Evolutionary conservation across 352 stramenopile genomes (phyloP).

Genomic region (Pythium utonaiense): DNA sequence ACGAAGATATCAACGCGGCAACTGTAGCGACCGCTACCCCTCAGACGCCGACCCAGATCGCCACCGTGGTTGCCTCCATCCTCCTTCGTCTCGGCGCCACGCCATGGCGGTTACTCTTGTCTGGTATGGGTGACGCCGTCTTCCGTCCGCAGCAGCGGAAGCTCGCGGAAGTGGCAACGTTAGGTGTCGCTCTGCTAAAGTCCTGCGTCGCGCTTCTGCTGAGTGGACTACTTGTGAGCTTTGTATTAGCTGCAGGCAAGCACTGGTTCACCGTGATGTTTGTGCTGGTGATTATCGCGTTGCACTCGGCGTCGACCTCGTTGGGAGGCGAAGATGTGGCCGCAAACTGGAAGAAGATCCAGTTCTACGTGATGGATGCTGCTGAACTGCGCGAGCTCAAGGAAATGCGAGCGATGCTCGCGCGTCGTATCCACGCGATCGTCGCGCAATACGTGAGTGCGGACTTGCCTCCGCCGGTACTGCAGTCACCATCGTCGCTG

Average conservation of each 20-base stretch:
- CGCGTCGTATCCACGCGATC: slow-evolving; percentile 61
- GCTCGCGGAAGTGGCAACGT: slow-evolving; percentile 27
- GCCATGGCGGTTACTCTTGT: slow-evolving; percentile 42
- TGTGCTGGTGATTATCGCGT: slow-evolving; percentile 29
- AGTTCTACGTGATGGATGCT: slow-evolving; percentile 74
- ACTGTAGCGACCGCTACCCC: slow-evolving; percentile 37
- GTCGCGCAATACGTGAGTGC: slow-evolving; percentile 64
- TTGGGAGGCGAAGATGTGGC: slow-evolving; percentile 41
- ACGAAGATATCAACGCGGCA: slow-evolving; percentile 70
- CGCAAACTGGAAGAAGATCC: slow-evolving; percentile 63
- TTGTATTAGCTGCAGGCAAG: slow-evolving; percentile 28
- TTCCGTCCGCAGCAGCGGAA: slow-evolving; percentile 35
- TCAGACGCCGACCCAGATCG: slow-evolving; percentile 42
- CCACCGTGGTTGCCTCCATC: slow-evolving; percentile 39
- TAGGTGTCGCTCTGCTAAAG: slow-evolving; percentile 33
- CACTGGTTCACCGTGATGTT: slow-evolving; percentile 30
- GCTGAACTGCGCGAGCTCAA: slow-evolving; percentile 50
- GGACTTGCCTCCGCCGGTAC: slow-evolving; percentile 55
- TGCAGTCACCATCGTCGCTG: slow-evolving; percentile 45
- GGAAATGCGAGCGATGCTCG: slow-evolving; percentile 47
- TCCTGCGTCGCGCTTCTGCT: slow-evolving; percentile 32
- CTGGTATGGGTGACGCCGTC: slow-evolving; percentile 48
- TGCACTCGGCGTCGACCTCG: slow-evolving; percentile 34
- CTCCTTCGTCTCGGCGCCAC: slow-evolving; percentile 38
- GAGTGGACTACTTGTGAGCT: slow-evolving; percentile 32